Evolutionary conservation across 108 stramenopile species (phyloP).

Genomic region (Cylindrotheca fusiformis): DNA sequence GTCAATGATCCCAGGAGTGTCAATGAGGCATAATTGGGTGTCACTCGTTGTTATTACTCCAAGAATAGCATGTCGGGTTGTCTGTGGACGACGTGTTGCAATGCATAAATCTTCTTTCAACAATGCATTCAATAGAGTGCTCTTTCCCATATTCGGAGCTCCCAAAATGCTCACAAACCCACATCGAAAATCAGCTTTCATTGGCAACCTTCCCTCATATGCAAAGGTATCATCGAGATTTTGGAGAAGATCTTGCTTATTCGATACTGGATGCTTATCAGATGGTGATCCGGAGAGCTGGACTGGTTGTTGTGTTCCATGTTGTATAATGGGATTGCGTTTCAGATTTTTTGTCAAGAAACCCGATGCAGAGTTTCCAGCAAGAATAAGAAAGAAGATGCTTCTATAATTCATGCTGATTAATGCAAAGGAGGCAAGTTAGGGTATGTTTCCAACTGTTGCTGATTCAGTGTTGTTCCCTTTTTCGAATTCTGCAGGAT

Average conservation of each 20-base stretch:
- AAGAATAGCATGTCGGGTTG: constrained; percentile 87
- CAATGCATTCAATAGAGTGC: constrained; percentile 84
- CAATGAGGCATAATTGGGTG: constrained; percentile 79
- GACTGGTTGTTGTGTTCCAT: no score
- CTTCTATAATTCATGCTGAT: no score
- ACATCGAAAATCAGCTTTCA: constrained; percentile 41
- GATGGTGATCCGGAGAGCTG: no score
- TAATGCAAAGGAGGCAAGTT: no score
- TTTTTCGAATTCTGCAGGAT: no score
- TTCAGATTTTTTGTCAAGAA: no score
- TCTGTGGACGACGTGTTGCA: constrained; percentile 84
- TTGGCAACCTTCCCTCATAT: constrained; percentile 30
- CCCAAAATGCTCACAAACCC: constrained; percentile 75
- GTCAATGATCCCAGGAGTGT: constrained; percentile 89
- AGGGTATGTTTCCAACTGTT: no score
- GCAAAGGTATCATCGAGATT: constrained; percentile 24
- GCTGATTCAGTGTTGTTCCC: no score
- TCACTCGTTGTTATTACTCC: constrained; percentile 71
- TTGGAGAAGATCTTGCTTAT: constrained; percentile 6
- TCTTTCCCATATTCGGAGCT: constrained; percentile 94
- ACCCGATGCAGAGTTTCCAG: no score
- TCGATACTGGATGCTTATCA: no score
- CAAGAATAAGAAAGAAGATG: no score
- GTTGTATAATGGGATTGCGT: no score
- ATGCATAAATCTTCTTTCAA: constrained; percentile 74